Base-by-base conservation (phyloP, 768 basidiomycete genomes). In the Trametes sanguinea region DNA sequence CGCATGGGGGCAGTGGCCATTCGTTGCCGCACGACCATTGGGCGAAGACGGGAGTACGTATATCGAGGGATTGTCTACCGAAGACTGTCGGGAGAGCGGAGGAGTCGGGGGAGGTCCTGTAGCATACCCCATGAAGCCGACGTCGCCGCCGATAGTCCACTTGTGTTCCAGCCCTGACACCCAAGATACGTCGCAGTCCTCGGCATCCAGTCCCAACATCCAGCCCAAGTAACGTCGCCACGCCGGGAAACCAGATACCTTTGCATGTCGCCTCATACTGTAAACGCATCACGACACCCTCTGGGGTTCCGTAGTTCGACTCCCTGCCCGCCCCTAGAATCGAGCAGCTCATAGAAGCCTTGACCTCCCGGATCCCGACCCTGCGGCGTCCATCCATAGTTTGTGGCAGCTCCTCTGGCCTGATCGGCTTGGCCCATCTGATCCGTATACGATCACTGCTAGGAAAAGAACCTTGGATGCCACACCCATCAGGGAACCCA, bases 241-340 rank as follows among this genome's bases (percentile, higher is more conserved):
- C 90, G 2, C 90, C 92, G 43, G 90, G 86, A 68, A 86, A 92
- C 88, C 89, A 93, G 46, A 93, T 76, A 11, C 88, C 88, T 63
- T 83, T 86, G 73, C 90, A 92, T 2, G 83, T 81, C 42, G 82
- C 90, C 63, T 85, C 86, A 71, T 90, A 92, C 58, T 88, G 84
- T 14, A 92, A 73, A 44, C 81, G 78, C 80, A 92, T 81, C 37
- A 87, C 65, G 16, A 88, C 72, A 16, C 89, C 89, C 14, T 72
- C 67, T 3, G 66, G 51, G 10, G 67, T 64, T 69, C 73, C 59
- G 71, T 76, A 55, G 63, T 56, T 51, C 27, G 37, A 54, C 5
- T 42, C 60, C 30, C 47, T 75, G 47, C 73, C 72, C 65, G 79
- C 83, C 33, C 86, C 88, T 39, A 83, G 77, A 17, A 92, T 75